Evolutionary conservation across 2,329 filamentous ascomycete species (phyloP), one percentile per base, ranked within the genome.

Genomic region (Apiospora saccharicola): DNA sequence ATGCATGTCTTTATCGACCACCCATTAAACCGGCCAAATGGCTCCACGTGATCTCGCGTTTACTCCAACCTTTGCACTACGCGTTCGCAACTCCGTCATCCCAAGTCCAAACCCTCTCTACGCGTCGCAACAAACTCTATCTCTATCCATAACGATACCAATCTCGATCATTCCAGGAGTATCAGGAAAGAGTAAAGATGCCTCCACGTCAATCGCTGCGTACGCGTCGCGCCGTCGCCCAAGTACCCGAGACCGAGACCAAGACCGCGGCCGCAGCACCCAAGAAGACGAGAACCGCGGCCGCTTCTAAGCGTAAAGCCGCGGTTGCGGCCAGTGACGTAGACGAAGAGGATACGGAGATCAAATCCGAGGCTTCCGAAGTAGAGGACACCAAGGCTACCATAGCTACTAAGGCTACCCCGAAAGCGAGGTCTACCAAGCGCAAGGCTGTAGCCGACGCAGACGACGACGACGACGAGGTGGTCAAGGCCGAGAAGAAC

Each of bases 381-480:
- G 8, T 75, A 72, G 68, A 74, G 30, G 43, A 72, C 43, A 72
- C 75, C 12, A 79, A 80, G 72, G 37, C 37, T 19, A 72, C 75
- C 12, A 79, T 80, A 72, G 47, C 37, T 19, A 72, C 75, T 10
- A 79, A 80, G 72, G 47, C 37, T 19, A 24, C 69, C 13, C 49
- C 34, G 26, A 88, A 88, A 80, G 88, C 87, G 78, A 81, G 83
- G 73, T 84, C 81, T 75, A 81, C 76, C 26, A 49, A 77, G n/a
- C 72, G 73, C n/a, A 75, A 76, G 53, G 77, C 79, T n/a, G 76
- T 79, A 46, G 73, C 74, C 3, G 77, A 78, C 3, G 67, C 69
- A 64, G 72, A 75, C 69, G 76, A 71, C 67, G 72, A 75, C 68
- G 76, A 75, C 70, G 76, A 74, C 19, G 75, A 73, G 37, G 74